Percentiles rank a stretch among this genome's conserved stretches.
These are phyloP conservation scores for Pythium folliculosum DNA, from an alignment of 352 stramenopile genomes.

Conservation along the genomic window DNA sequence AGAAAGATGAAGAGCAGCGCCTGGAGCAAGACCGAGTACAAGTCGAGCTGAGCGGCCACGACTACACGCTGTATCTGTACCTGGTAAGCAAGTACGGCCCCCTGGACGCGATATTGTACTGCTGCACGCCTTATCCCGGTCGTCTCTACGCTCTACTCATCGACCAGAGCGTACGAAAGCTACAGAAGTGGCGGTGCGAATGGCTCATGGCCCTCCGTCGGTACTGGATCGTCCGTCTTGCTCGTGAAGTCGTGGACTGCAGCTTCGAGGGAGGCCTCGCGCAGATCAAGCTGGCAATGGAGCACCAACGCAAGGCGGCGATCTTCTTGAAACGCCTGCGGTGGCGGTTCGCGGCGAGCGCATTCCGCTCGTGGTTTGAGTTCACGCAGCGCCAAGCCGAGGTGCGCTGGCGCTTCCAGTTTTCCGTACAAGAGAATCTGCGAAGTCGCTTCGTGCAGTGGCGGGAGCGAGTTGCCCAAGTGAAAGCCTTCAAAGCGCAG, in stretches of 20 bases:
- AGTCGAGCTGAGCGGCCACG: conserved; percentile 8
- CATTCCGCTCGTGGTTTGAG: conserved; percentile 26
- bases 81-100: conserved; percentile 28
- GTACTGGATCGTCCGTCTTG: conserved; percentile 18
- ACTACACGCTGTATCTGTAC: conserved; percentile 35
- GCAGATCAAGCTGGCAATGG: conserved; percentile 5
- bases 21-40: conserved; percentile 13
- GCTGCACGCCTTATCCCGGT: conserved; percentile 31
- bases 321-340: conserved; percentile 18
- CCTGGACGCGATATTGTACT: conserved; percentile 32
- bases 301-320: conserved; percentile 15
- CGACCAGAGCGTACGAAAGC: conserved; percentile 19
- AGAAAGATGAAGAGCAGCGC: background rate
- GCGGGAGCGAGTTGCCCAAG: conserved; percentile 10
- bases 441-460: conserved; percentile 24
- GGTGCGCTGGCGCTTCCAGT: conserved; percentile 29
- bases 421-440: conserved; percentile 15
- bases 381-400: conserved; percentile 26
- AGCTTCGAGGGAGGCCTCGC: background rate
- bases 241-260: background rate
- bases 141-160: conserved; percentile 31
- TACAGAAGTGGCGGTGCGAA: conserved; percentile 30
- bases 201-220: conserved; percentile 21
- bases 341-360: conserved; percentile 13
- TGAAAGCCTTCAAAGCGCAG: conserved; percentile 25